Conservation (phyloP, 768 basidiomycete species). For the Pisolithus sp. region DNA sequence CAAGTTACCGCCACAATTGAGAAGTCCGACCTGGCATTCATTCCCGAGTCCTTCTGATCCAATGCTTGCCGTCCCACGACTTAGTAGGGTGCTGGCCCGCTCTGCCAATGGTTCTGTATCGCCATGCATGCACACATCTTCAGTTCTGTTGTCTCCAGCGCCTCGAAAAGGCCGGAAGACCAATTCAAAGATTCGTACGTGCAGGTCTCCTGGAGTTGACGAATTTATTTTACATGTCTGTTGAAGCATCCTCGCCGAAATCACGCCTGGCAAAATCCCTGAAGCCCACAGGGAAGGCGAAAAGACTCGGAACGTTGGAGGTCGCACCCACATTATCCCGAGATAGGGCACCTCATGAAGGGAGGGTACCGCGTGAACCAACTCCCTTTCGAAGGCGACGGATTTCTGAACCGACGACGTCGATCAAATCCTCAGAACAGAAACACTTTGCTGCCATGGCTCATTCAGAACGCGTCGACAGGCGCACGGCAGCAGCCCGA, state of each 20-base stretch:
- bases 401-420: background rate
- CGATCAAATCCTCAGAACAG: background rate
- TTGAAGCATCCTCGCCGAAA: conserved; percentile 18
- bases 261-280: conserved; percentile 23
- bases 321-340: conserved; percentile 14
- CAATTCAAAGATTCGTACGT: conserved; percentile 11
- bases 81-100: conserved; percentile 3
- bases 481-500: conserved; percentile 2
- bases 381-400: background rate
- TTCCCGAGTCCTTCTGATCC: background rate
- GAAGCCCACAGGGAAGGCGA: conserved; percentile 20
- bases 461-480: conserved; percentile 8
- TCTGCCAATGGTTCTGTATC: background rate
- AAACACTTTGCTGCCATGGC: conserved; percentile 8
- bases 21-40: background rate
- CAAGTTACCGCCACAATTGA: background rate
- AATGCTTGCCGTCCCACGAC: background rate
- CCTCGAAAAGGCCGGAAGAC: conserved; percentile 11
- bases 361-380: conserved; percentile 5
- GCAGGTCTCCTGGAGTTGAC: background rate
- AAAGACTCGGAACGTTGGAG: conserved; percentile 22
- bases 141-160: conserved; percentile 4
- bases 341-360: conserved; percentile 14
- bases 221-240: background rate
- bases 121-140: conserved; percentile 8